Evolutionary conservation across 192 early-diverging fungal species (phyloP).

Genomic region (Gryganskiella cystojenkinii): DNA sequence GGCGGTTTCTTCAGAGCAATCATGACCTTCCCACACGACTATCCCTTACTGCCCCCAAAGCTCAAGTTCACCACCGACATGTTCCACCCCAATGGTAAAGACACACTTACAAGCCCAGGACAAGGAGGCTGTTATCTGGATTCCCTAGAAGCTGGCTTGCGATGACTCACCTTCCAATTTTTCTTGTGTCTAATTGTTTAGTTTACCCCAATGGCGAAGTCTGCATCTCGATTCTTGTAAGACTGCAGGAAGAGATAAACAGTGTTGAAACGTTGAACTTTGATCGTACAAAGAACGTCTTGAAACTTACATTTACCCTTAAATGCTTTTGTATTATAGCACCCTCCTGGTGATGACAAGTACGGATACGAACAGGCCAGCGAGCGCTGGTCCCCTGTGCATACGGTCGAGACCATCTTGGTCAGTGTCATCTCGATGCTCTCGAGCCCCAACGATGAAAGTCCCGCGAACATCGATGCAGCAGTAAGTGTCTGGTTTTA

Average conservation of each 20-base stretch:
- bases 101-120: no score
- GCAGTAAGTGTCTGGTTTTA: conserved; percentile 68
- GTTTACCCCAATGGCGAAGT: conserved; percentile 91
- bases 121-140: no score
- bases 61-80: conserved; percentile 88
- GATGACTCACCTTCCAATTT: neutral
- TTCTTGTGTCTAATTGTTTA: conserved; percentile 14
- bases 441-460: conserved; percentile 92
- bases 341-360: conserved; percentile 86
- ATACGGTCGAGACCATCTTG: conserved; percentile 94
- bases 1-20: conserved; percentile 95
- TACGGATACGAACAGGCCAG: conserved; percentile 90
- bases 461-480: conserved; percentile 94
- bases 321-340: conserved; percentile 43
- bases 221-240: conserved; percentile 96
- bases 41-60: conserved; percentile 90
- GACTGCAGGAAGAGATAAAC: neutral
- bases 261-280: neutral
- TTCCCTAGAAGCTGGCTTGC: no score
- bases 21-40: conserved; percentile 76
- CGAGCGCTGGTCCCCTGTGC: conserved; percentile 96
- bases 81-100: conserved; percentile 91
- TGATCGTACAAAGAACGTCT: neutral
- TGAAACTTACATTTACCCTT: neutral
- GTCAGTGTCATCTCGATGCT: conserved; percentile 94